These are phyloP conservation scores for Cornus florida DNA, from an alignment of 148 eudicot genomes.

Conservation along the genomic window DNA sequence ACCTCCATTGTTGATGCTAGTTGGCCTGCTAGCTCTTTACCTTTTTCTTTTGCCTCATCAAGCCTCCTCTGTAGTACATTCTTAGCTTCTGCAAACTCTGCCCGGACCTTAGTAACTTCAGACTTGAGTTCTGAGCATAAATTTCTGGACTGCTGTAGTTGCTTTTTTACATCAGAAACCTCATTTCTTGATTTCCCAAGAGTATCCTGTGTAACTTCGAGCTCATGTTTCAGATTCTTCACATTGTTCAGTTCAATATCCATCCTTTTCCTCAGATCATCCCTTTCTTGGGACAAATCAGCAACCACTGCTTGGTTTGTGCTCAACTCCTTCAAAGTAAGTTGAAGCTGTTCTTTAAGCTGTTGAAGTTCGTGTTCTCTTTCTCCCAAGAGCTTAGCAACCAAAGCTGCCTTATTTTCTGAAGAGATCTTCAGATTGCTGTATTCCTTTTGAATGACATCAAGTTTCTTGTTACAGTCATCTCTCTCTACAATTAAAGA, in stretches of 20 bases:
- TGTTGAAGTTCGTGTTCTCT: conserved; percentile 38
- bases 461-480: conserved; percentile 34
- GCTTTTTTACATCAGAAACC: conserved; percentile 43
- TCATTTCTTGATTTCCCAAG: conserved; percentile 54
- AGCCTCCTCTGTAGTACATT: conserved; percentile 37
- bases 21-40: conserved; percentile 43
- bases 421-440: conserved; percentile 40
- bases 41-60: conserved; percentile 41
- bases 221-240: conserved; percentile 52
- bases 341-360: conserved; percentile 49
- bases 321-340: conserved; percentile 28
- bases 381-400: conserved; percentile 57
- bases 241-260: conserved; percentile 39
- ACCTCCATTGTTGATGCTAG: conserved; percentile 47
- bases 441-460: conserved; percentile 42
- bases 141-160: conserved; percentile 37
- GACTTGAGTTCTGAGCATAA: conserved; percentile 55
- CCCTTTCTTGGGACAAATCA: conserved; percentile 60
- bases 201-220: conserved; percentile 37
- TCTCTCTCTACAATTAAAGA: conserved; percentile 50
- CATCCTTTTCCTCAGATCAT: conserved; percentile 44
- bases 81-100: conserved; percentile 46
- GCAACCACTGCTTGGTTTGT: conserved; percentile 41
- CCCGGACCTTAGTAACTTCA: conserved; percentile 38
- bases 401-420: conserved; percentile 45